A percentile compares a stretch with the other conserved stretches of the same genome.
These are phyloP conservation scores for Pyrenula massariospora DNA, from an alignment of 495 filamentous ascomycete species.

Conservation along the genomic window DNA sequence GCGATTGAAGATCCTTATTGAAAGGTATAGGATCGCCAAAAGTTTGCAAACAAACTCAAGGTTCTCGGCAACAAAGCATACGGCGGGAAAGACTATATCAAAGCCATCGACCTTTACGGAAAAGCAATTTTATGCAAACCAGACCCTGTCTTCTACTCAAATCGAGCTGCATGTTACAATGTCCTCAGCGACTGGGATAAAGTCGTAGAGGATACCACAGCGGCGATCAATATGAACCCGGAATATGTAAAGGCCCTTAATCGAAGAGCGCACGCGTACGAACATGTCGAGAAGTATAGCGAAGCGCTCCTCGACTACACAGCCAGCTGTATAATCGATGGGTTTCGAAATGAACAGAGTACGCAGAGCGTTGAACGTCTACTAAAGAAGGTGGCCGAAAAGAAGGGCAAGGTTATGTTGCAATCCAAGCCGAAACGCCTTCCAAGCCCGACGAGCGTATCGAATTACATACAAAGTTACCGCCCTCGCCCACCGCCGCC, in stretches of 20 bases:
- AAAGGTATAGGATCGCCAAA: conserved; percentile 47
- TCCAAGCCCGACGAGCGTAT: conserved; percentile 89
- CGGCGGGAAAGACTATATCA: conserved; percentile 77
- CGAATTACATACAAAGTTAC: conserved; percentile 99
- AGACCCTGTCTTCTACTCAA: conserved; percentile 97
- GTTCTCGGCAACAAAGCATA: conserved; percentile 95
- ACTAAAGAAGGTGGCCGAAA: conserved; percentile 92
- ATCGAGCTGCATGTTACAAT: conserved; percentile 95
- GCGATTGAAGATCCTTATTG: background rate
- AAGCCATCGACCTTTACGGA: conserved; percentile 86
- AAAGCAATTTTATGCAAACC: conserved; percentile 94
- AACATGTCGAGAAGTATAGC: conserved; percentile 81
- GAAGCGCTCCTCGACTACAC: conserved; percentile 95
- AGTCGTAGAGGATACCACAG: conserved; percentile 93
- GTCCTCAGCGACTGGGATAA: conserved; percentile 86
- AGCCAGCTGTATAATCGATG: conserved; percentile 97
- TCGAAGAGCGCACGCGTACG: conserved; percentile 89
- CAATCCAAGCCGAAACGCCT: conserved; percentile 68
- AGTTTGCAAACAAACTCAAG: conserved; percentile 84
- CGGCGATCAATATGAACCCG: conserved; percentile 79
- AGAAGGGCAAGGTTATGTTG: conserved; percentile 80
- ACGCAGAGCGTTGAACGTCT: conserved; percentile 84
- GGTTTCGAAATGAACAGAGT: conserved; percentile 79
- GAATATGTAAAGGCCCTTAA: conserved; percentile 98
- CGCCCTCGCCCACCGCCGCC: conserved; percentile 63